A percentile compares a stretch with the other conserved stretches of the same genome.
These are phyloP conservation scores for Eudorina sp. DNA, from an alignment of 139 green algal genomes.

Conservation along the genomic window DNA sequence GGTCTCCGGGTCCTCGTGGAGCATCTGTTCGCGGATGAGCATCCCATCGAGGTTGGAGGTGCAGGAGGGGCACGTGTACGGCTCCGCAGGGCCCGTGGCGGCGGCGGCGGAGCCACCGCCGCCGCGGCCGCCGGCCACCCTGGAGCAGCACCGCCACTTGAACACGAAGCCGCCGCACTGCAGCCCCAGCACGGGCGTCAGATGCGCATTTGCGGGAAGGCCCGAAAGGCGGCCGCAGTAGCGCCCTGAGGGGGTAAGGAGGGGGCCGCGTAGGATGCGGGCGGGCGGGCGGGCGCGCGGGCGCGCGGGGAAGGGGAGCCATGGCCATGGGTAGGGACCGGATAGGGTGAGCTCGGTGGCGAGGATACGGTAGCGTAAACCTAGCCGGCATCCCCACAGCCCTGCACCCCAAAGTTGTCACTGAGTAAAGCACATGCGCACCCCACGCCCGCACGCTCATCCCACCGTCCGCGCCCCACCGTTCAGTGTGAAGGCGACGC, in stretches of 20 bases:
- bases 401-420: too few species aligned
- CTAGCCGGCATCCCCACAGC: too few species aligned
- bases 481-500: slow-evolving; percentile 5
- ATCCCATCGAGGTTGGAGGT: slow-evolving; percentile 16
- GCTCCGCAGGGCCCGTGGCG: background rate
- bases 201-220: background rate
- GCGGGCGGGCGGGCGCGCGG: too few species aligned
- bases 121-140: background rate
- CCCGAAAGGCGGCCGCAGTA: slow-evolving; percentile 38
- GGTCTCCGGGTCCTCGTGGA: slow-evolving; percentile 44
- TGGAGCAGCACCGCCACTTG: slow-evolving; percentile 7
- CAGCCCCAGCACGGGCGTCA: slow-evolving; percentile 1
- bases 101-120: background rate
- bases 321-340: too few species aligned
- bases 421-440: too few species aligned
- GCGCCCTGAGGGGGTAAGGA: background rate
- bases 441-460: too few species aligned
- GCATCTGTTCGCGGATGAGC: slow-evolving; percentile 41
- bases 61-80: background rate
- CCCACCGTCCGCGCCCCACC: slow-evolving; percentile 7
- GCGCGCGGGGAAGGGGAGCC: too few species aligned
- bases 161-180: slow-evolving; percentile 37
- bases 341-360: too few species aligned
- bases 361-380: too few species aligned
- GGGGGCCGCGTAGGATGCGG: too few species aligned